Percentiles rank a stretch among this genome's conserved stretches.
Evolutionary conservation across 208 protist genomes (phyloP).

Genomic region (Trypanosoma boissoni): DNA sequence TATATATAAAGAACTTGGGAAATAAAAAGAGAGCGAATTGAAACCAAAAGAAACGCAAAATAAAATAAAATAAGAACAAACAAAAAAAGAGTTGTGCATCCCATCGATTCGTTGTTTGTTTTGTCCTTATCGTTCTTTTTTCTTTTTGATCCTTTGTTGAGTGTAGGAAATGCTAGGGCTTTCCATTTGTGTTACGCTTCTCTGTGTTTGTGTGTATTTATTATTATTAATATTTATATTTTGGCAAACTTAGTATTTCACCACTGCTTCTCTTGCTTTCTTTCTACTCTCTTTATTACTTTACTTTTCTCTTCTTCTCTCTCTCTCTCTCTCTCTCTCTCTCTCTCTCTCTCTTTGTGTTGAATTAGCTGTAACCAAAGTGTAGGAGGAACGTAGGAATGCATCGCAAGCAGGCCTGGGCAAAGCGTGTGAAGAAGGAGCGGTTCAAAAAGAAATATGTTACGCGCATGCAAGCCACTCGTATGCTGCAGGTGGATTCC

Average conservation of each 20-base stretch:
- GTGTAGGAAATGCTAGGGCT: too few relatives aligned
- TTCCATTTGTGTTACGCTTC: too few relatives aligned
- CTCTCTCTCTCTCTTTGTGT: conserved; percentile 17
- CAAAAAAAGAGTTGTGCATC: too few relatives aligned
- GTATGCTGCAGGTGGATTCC: conserved; percentile 91
- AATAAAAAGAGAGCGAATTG: too few relatives aligned
- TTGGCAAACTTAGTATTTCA: conserved; percentile 12
- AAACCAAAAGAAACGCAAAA: background rate
- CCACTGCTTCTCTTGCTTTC: too few relatives aligned
- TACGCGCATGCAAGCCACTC: conserved; percentile 90
- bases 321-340: conserved; percentile 2
- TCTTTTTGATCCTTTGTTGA: too few relatives aligned
- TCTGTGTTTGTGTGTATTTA: too few relatives aligned
- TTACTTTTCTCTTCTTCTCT: too few relatives aligned
- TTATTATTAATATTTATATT: conserved; percentile 19
- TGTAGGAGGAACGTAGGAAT: conserved; percentile 16
- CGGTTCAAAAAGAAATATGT: conserved; percentile 93
- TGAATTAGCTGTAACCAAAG: background rate
- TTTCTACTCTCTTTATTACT: too few relatives aligned
- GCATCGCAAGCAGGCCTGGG: conserved; percentile 85
- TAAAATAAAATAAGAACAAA: background rate
- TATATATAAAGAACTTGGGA: background rate
- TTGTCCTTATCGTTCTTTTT: too few relatives aligned
- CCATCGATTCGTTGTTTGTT: too few relatives aligned
- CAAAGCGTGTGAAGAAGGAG: conserved; percentile 89